Base-by-base conservation (phyloP, 768 basidiomycete genomes). In the Hemileccinum rubropunctum region DNA sequence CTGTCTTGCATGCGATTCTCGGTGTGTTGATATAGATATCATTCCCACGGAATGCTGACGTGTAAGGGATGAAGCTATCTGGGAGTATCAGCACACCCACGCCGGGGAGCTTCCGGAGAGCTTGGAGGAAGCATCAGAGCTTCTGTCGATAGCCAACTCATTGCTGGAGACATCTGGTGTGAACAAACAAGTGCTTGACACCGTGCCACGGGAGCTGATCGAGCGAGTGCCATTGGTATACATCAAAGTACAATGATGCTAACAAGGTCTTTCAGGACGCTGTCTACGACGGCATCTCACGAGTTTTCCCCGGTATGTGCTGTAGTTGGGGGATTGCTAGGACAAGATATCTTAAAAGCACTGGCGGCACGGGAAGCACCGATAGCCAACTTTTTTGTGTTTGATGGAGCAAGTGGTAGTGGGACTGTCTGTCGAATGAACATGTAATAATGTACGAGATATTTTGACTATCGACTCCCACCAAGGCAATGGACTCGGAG, bases 291-390 rank as follows among this genome's bases (percentile, higher is more conserved):
- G n/a, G 86, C 91, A 7, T 69, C 72, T 17, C 83, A 88, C 65
- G 93, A 95, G 64, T 91, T 98, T 71, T 87, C 93, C 0, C 93
- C 97, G 0, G 85, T 93, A 1, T 91, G 93, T 64, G 97, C 97
- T 1, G 88, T 99, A 32, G 77, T 99, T 34, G 97, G 97, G 23
- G 97, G 97, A 20, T 81, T 98, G 71, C 73, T 98, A 13, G 95
- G 86, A 1, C 97, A 98, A 67, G 97, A 99, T 65, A 86, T 98
- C 45, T 75, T 99, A 35, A 94, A 97, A 66, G 83, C 91, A 0
- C 76, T 98, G 34, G 88, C 86, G 48, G 91, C 86, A 48, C 86
- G 92, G 44, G 97, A 98, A 60, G 82, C 89, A 23, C 95, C 95
- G 4, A 87, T 97, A 55, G 88, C 89, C 45, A 99, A 99, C 67